Conservation (phyloP, 257 asterid genomes). For the Capsicum baccatum region DNA sequence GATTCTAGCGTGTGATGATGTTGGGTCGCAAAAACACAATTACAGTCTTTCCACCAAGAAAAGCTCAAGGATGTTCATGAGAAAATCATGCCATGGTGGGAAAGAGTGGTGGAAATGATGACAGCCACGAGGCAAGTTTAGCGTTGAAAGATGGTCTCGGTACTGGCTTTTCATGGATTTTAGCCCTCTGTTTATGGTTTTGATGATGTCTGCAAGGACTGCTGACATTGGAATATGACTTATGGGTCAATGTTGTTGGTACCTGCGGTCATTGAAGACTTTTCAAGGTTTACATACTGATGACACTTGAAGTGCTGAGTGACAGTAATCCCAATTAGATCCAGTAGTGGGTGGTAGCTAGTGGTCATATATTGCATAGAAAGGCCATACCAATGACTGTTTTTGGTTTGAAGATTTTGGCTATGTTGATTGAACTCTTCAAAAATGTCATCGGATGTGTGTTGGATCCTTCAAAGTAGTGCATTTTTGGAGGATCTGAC, state of each 20-base stretch:
- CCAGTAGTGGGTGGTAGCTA: background rate
- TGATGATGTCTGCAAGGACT: background rate
- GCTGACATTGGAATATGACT: constrained; percentile 3
- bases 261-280: background rate
- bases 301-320: background rate
- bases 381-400: background rate
- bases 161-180: background rate
- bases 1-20: background rate
- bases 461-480: too few species aligned
- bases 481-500: too few species aligned
- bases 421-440: too few species aligned
- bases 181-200: constrained; percentile 5
- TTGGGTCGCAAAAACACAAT: background rate
- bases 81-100: constrained; percentile 14
- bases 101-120: background rate
- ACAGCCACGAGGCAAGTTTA: background rate
- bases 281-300: background rate
- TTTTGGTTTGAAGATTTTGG: background rate
- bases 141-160: constrained; percentile 14
- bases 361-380: background rate
- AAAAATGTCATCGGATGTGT: too few species aligned
- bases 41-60: constrained; percentile 12
- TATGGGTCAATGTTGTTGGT: background rate
- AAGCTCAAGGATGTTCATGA: constrained; percentile 10
- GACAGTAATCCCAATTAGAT: background rate